phyloP scores from a whole-genome alignment of 768 basidiomycete species.

The Rhodotorula paludigena region DNA sequence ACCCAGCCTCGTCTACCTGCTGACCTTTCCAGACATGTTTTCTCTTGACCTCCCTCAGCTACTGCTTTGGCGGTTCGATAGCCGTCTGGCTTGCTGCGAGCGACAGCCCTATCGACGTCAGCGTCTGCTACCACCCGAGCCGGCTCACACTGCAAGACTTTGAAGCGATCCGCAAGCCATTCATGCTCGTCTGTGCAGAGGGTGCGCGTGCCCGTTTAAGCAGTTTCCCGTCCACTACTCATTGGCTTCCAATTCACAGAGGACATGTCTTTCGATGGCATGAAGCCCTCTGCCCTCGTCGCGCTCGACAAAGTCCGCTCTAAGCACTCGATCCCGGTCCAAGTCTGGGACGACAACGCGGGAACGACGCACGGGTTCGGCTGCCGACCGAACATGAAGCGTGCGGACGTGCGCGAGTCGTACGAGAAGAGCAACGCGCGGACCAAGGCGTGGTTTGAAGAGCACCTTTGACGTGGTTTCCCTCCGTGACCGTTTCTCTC shows the following conservation, averaged over 20 bases:
- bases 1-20: too few species aligned
- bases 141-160: not conserved
- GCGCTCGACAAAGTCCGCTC: not conserved
- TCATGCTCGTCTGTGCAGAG: not conserved
- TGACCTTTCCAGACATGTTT: not conserved
- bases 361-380: constrained; percentile 7
- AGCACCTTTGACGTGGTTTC: not conserved
- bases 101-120: not conserved
- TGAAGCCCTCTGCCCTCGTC: not conserved
- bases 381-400: not conserved
- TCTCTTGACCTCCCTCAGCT: not conserved
- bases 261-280: not conserved
- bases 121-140: constrained; percentile 7
- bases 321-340: not conserved
- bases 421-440: not conserved
- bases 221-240: not conserved
- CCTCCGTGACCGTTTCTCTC: too few species aligned
- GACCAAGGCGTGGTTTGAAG: not conserved
- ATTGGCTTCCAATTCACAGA: not conserved
- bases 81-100: not conserved
- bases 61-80: not conserved
- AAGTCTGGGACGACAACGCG: not conserved
- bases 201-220: not conserved
- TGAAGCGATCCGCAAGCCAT: not conserved
- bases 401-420: not conserved